Percentiles rank a stretch among this genome's conserved stretches.
These are phyloP conservation scores for Sodiomyces alkalinus DNA, from an alignment of 2,329 filamentous ascomycete species.

Conservation along the genomic window DNA sequence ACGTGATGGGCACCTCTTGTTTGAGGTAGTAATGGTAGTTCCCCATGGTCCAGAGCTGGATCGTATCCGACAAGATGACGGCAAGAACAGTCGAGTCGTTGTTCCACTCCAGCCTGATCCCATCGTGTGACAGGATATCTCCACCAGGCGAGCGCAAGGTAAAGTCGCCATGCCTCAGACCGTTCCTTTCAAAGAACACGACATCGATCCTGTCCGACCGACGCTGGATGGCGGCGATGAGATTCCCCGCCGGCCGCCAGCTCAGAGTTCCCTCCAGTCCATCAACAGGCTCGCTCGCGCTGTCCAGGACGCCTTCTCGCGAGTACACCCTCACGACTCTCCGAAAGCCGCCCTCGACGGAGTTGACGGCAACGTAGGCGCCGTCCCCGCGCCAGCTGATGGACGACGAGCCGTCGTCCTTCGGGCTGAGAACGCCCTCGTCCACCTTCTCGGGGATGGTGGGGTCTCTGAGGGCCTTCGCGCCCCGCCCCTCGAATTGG, in stretches of 20 bases:
- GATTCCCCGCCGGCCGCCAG: constrained; percentile 82
- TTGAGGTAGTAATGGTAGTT: constrained; percentile 99
- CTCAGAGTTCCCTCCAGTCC: constrained; percentile 74
- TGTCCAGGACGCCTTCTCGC: constrained; percentile 78
- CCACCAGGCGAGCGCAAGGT: constrained; percentile 54
- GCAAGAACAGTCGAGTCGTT: constrained; percentile 82
- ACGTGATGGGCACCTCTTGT: constrained; percentile 52
- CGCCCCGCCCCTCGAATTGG: constrained; percentile 87
- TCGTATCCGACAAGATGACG: constrained; percentile 53
- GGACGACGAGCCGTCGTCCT: constrained; percentile 55
- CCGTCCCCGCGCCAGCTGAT: constrained; percentile 95
- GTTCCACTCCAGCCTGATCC: constrained; percentile 70
- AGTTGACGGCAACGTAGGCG: constrained; percentile 76
- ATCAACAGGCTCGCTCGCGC: constrained; percentile 89
- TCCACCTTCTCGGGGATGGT: constrained; percentile 90
- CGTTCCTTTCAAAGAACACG: constrained; percentile 93
- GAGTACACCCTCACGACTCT: constrained; percentile 82
- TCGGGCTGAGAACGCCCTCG: constrained; percentile 56
- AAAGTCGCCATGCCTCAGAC: constrained; percentile 92
- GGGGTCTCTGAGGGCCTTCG: constrained; percentile 74
- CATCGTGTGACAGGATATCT: constrained; percentile 33
- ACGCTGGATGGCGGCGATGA: constrained; percentile 76
- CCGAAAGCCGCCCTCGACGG: constrained; percentile 50
- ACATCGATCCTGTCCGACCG: constrained; percentile 57
- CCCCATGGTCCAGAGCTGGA: constrained; percentile 94